phyloP scores from a whole-genome alignment of 768 basidiomycete genomes.

The Xerocomus brunneocitrinus region DNA sequence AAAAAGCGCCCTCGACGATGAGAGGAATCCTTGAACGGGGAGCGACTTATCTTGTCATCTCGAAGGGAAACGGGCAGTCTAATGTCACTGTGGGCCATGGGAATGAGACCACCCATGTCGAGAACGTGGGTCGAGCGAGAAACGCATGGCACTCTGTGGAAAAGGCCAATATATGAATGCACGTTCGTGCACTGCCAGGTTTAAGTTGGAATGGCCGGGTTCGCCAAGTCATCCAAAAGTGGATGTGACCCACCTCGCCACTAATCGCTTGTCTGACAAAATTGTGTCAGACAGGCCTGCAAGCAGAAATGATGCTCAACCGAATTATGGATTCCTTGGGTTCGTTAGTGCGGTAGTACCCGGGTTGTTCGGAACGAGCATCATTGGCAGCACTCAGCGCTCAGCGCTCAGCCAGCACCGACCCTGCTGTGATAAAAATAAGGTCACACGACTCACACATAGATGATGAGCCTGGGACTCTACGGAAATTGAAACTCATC shows the following conservation, averaged over 20 bases:
- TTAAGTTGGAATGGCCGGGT: conserved; percentile 7
- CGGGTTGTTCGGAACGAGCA: background rate
- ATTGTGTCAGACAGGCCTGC: background rate
- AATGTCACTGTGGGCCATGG: background rate
- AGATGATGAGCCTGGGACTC: background rate
- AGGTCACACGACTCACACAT: background rate
- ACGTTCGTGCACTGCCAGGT: conserved; percentile 18
- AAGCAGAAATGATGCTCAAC: background rate
- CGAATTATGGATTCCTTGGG: background rate
- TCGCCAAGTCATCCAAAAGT: conserved; percentile 7
- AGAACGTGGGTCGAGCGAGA: conserved; percentile 5
- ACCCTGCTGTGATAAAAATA: background rate
- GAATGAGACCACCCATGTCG: background rate
- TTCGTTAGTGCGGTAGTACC: background rate
- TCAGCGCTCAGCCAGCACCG: background rate
- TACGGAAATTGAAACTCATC: background rate
- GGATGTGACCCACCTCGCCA: conserved; percentile 1
- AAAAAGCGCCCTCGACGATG: conserved; percentile 2
- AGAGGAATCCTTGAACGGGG: background rate
- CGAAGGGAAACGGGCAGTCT: conserved; percentile 6
- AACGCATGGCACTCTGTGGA: background rate
- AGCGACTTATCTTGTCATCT: conserved; percentile 3
- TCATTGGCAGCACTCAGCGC: too few relatives aligned
- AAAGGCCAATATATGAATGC: conserved; percentile 14
- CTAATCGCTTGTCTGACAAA: background rate